A percentile compares a stretch with the other conserved stretches of the same genome.
These are phyloP conservation scores for Chiua virens DNA, from an alignment of 768 basidiomycete species.

Conservation along the genomic window DNA sequence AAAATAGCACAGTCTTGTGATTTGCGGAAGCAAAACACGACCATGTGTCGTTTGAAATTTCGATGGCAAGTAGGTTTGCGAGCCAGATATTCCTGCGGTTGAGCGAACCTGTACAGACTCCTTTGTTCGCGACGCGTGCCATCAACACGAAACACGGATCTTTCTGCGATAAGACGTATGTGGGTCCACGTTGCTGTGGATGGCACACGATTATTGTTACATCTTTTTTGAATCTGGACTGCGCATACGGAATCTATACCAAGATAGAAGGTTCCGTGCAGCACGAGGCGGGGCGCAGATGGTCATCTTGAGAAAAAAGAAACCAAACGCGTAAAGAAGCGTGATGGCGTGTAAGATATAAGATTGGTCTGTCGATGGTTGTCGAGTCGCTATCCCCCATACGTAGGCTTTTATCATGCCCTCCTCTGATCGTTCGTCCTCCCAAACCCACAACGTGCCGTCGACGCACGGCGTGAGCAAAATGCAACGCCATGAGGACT, in stretches of 20 bases:
- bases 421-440: neutral
- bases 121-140: neutral
- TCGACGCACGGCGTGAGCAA: constrained; percentile 10
- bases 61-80: neutral
- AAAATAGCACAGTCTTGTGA: constrained; percentile 2
- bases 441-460: neutral
- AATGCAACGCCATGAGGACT: constrained; percentile 33
- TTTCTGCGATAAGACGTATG: constrained; percentile 15
- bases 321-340: constrained; percentile 3
- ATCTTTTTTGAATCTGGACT: neutral
- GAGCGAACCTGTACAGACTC: neutral
- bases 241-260: neutral
- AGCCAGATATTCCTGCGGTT: neutral
- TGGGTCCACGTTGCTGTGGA: constrained; percentile 25
- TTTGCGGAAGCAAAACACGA: constrained; percentile 6
- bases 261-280: constrained; percentile 1
- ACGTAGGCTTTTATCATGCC: neutral
- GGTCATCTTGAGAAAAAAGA: constrained; percentile 16
- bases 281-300: constrained; percentile 8
- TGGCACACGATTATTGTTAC: neutral
- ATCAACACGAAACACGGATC: constrained; percentile 11
- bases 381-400: neutral
- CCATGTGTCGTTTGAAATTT: constrained; percentile 1
- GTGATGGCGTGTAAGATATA: constrained; percentile 8
- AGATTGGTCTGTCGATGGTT: constrained; percentile 1